Evolutionary conservation across 2,329 filamentous ascomycete species (phyloP).

Genomic region (Rutstroemia sydowiana): DNA sequence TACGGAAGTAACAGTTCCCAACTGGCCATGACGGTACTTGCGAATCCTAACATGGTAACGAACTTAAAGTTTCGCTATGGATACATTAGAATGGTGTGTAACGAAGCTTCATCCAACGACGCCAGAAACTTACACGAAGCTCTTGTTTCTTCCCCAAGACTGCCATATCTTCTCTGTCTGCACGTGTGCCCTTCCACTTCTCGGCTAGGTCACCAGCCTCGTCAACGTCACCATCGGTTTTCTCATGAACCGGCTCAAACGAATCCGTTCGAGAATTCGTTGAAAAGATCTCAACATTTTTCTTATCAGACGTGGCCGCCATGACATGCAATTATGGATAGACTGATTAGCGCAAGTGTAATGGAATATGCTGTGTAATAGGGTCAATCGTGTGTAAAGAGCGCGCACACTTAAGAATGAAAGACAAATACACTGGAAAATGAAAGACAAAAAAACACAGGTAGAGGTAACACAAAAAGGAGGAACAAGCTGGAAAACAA

Average conservation of each 20-base stretch:
- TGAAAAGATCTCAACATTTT: background rate
- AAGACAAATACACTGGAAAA: too few species aligned
- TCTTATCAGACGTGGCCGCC: too few species aligned
- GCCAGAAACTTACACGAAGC: conserved; percentile 11
- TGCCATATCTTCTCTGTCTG: conserved; percentile 13
- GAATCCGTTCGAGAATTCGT: background rate
- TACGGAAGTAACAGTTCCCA: conserved; percentile 36
- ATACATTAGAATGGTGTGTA: too few species aligned
- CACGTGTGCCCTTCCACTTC: conserved; percentile 11
- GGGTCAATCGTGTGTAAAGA: too few species aligned
- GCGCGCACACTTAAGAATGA: too few species aligned
- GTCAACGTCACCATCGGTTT: conserved; percentile 10
- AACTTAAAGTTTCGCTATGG: conserved; percentile 34
- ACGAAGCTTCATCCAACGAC: too few species aligned
- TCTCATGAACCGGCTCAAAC: conserved; percentile 4
- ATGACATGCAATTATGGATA: background rate
- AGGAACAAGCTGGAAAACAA: too few species aligned
- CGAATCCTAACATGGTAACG: conserved; percentile 35
- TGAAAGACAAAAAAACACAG: too few species aligned
- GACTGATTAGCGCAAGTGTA: background rate
- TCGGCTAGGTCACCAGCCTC: background rate
- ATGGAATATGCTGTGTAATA: background rate
- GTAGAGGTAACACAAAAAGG: too few species aligned
- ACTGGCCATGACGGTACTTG: conserved; percentile 35
- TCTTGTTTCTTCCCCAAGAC: conserved; percentile 14